These are phyloP conservation scores for Fistulina hepatica DNA, from an alignment of 1,284 basidiomycete genomes.

Conservation along the genomic window DNA sequence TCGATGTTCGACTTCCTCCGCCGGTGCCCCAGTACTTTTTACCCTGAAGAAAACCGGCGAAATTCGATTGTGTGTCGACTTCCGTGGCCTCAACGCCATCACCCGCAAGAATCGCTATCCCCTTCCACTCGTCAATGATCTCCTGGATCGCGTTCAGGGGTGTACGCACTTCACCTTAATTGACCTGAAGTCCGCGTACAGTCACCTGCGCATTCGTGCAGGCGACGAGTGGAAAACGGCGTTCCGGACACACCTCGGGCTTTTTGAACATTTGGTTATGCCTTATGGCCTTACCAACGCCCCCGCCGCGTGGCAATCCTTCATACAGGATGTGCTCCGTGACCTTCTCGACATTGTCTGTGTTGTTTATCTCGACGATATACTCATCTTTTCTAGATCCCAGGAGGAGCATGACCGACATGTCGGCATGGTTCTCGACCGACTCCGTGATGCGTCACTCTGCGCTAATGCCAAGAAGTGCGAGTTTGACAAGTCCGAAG, in stretches of 20 bases:
- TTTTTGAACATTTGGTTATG: slow-evolving; percentile 26
- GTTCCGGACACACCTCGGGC: slow-evolving; percentile 23
- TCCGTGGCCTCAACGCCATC: slow-evolving; percentile 25
- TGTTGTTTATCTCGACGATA: slow-evolving; percentile 17
- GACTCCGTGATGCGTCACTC: slow-evolving; percentile 19
- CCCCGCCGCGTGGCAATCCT: slow-evolving; percentile 11
- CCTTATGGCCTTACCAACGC: slow-evolving; percentile 17
- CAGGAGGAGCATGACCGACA: slow-evolving; percentile 18
- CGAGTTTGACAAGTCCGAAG: slow-evolving; percentile 15
- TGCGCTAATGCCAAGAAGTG: slow-evolving; percentile 19
- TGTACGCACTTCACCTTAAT: slow-evolving; percentile 27
- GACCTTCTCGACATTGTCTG: slow-evolving; percentile 12
- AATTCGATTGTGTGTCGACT: slow-evolving; percentile 25
- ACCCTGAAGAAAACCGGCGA: slow-evolving; percentile 32
- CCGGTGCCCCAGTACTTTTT: slow-evolving; percentile 31
- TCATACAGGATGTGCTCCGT: slow-evolving; percentile 15
- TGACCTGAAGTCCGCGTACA: slow-evolving; percentile 25
- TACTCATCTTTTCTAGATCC: slow-evolving; percentile 16
- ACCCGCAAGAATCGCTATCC: slow-evolving; percentile 29
- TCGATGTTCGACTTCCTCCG: slow-evolving; percentile 20
- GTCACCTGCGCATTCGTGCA: slow-evolving; percentile 23
- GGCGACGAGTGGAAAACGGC: slow-evolving; percentile 28
- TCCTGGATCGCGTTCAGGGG: slow-evolving; percentile 13
- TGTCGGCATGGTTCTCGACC: slow-evolving; percentile 22
- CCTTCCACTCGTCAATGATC: slow-evolving; percentile 23